These are phyloP conservation scores for Vachellia pachyceras DNA, from an alignment of 306 rosid species.

Conservation along the genomic window DNA sequence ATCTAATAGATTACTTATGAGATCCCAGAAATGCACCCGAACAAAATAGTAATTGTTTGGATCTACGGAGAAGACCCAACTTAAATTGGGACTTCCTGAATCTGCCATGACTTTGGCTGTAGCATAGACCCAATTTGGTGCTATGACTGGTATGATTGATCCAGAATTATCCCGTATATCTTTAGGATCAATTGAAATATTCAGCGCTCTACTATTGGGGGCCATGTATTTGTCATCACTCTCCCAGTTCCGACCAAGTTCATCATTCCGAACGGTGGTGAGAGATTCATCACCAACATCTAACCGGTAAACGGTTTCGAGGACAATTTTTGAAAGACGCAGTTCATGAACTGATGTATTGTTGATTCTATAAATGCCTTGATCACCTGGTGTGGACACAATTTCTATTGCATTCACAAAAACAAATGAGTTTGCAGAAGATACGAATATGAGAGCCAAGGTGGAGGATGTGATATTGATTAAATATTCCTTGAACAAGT, in stretches of 20 bases:
- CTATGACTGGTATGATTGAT: not conserved
- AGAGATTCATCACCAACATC: conserved; percentile 60
- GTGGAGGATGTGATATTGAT: conserved; percentile 54
- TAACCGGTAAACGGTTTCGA: conserved; percentile 61
- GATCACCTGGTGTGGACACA: conserved; percentile 56
- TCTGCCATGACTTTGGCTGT: conserved; percentile 61
- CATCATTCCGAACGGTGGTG: not conserved
- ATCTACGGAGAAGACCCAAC: conserved; percentile 80
- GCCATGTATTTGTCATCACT: conserved; percentile 53
- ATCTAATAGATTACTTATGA: conserved; percentile 65
- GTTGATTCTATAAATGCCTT: conserved; percentile 8
- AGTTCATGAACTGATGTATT: not conserved
- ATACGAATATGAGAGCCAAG: conserved; percentile 54
- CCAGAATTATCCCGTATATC: not conserved
- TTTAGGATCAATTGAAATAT: not conserved
- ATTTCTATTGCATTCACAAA: conserved; percentile 73
- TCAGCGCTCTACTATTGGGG: not conserved
- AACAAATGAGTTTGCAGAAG: conserved; percentile 53
- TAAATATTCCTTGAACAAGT: conserved; percentile 63
- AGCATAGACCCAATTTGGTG: not conserved
- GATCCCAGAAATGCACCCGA: conserved; percentile 84
- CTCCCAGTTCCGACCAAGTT: not conserved
- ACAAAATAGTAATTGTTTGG: conserved; percentile 65
- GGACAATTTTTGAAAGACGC: conserved; percentile 42
- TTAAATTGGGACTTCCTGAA: not conserved